A percentile compares a stretch with the other conserved stretches of the same genome.
Evolutionary conservation across 345 rosid genomes (phyloP).

Genomic region (Aurinia saxatilis): DNA sequence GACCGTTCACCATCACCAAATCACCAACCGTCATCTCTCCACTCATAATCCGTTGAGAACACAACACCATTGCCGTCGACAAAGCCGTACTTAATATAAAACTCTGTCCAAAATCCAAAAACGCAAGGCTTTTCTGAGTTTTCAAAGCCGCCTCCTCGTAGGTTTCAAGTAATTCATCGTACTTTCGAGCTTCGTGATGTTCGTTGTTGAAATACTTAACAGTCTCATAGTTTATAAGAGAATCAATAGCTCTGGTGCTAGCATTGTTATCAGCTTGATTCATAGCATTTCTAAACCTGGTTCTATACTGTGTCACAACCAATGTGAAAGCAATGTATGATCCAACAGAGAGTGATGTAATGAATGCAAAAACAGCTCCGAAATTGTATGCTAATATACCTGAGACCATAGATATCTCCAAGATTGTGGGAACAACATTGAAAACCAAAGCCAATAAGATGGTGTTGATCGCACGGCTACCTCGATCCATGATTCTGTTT

Average conservation of each 20-base stretch:
- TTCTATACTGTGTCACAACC: conserved; percentile 84
- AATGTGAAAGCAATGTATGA: conserved; percentile 75
- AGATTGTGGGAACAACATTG: conserved; percentile 81
- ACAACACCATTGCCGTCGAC: conserved; percentile 84
- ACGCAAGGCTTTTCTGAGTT: conserved; percentile 81
- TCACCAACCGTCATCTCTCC: conserved; percentile 94
- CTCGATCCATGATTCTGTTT: conserved; percentile 86
- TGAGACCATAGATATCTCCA: conserved; percentile 92
- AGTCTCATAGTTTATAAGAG: conserved; percentile 92
- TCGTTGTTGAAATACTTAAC: conserved; percentile 91
- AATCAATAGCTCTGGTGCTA: conserved; percentile 71
- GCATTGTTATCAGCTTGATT: conserved; percentile 94
- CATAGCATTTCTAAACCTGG: conserved; percentile 81
- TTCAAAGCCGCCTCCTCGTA: conserved; percentile 79
- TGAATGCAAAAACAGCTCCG: conserved; percentile 78
- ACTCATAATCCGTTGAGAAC: conserved; percentile 71
- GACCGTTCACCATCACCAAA: conserved; percentile 98
- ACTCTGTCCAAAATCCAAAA: conserved; percentile 86
- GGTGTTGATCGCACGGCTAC: conserved; percentile 88
- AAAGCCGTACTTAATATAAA: conserved; percentile 80
- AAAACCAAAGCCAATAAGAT: conserved; percentile 84
- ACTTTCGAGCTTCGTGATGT: conserved; percentile 61
- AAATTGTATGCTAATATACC: conserved; percentile 88
- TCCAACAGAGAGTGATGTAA: conserved; percentile 74
- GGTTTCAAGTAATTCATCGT: conserved; percentile 60